Conservation (phyloP, 2,329 filamentous ascomycete genomes). For the Botrytis pseudocinerea region DNA sequence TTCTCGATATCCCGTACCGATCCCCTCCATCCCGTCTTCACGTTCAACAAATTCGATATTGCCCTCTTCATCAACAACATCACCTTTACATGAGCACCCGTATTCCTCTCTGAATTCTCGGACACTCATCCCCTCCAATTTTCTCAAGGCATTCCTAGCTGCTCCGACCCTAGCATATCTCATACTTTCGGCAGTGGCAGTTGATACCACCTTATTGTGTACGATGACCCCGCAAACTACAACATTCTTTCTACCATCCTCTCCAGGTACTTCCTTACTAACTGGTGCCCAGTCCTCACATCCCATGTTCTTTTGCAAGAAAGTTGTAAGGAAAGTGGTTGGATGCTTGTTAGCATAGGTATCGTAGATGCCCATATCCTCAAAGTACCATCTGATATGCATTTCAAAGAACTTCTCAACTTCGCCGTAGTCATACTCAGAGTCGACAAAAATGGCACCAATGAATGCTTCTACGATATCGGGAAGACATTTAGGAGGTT, state of each 20-base stretch:
- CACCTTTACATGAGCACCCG: conserved; percentile 60
- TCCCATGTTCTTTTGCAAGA: conserved; percentile 62
- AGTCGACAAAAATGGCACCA: conserved; percentile 90
- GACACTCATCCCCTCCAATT: conserved; percentile 48
- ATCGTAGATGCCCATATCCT: conserved; percentile 85
- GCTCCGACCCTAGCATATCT: conserved; percentile 72
- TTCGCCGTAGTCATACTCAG: conserved; percentile 70
- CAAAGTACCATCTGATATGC: conserved; percentile 76
- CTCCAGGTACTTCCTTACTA: conserved; percentile 46
- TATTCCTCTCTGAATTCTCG: conserved; percentile 61
- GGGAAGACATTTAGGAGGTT: conserved; percentile 73
- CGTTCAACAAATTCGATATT: conserved; percentile 18
- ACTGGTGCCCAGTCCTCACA: conserved; percentile 60
- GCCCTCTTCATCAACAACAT: conserved; percentile 10
- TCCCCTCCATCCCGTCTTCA: neutral
- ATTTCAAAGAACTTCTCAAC: conserved; percentile 76
- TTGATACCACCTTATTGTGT: conserved; percentile 67
- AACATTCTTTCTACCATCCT: conserved; percentile 46
- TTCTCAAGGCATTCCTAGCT: conserved; percentile 58
- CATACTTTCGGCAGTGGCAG: conserved; percentile 61
- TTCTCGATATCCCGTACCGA: conserved; percentile 9
- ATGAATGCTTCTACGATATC: conserved; percentile 89
- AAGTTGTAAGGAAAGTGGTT: conserved; percentile 68
- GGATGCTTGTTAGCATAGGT: conserved; percentile 85
- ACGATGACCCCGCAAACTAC: conserved; percentile 75